Percentiles rank a stretch among this genome's conserved stretches.
Conservation (phyloP, 768 basidiomycete genomes). For the Austroboletus festivus region DNA sequence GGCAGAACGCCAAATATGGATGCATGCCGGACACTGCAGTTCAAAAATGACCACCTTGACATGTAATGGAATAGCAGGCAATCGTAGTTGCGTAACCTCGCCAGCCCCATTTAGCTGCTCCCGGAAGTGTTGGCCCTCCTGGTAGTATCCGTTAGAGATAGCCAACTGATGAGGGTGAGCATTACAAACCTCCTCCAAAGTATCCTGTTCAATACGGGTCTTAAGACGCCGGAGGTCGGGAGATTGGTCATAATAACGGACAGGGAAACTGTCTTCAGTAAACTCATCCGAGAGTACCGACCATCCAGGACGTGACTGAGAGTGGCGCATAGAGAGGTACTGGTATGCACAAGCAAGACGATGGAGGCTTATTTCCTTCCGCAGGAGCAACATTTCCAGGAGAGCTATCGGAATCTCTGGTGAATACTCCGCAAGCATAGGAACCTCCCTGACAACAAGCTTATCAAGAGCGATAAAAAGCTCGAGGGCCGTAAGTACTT, state of each 20-base stretch:
- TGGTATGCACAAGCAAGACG: slow-evolving; percentile 24
- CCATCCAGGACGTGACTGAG: slow-evolving; percentile 5
- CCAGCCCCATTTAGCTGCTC: background rate
- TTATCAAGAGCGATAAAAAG: slow-evolving; percentile 35
- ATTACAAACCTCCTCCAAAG: slow-evolving; percentile 2
- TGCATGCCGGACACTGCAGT: slow-evolving; percentile 31
- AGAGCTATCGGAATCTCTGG: slow-evolving; percentile 25
- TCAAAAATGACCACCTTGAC: slow-evolving; percentile 38
- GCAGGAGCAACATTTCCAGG: slow-evolving; percentile 24
- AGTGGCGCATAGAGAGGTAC: slow-evolving; percentile 33
- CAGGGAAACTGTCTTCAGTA: slow-evolving; percentile 25
- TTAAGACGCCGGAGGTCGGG: slow-evolving; percentile 23
- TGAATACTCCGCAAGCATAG: slow-evolving; percentile 30
- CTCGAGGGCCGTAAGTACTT: slow-evolving; percentile 37
- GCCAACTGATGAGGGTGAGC: no score
- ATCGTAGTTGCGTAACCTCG: slow-evolving; percentile 27
- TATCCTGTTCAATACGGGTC: slow-evolving; percentile 26
- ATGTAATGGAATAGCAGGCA: slow-evolving; percentile 35
- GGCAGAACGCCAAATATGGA: slow-evolving; percentile 38
- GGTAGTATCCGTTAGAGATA: no score
- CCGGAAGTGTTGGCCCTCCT: no score
- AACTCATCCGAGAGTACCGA: slow-evolving; percentile 33
- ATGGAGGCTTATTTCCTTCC: slow-evolving; percentile 25
- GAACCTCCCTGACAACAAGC: slow-evolving; percentile 16
- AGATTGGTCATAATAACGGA: slow-evolving; percentile 34